Conservation (phyloP, 2,329 filamentous ascomycete species). For the Aspergillus ustus region DNA sequence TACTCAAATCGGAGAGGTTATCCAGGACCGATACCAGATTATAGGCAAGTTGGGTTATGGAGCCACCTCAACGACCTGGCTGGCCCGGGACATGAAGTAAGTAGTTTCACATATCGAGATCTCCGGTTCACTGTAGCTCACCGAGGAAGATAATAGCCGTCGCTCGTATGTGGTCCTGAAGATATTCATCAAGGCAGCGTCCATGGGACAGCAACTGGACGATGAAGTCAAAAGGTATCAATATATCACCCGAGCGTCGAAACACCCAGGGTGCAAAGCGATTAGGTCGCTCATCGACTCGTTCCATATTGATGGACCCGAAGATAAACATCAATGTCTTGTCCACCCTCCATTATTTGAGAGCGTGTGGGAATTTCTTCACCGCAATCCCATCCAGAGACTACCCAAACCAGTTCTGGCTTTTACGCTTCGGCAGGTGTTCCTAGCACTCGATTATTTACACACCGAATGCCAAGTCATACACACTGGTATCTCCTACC, state of each 20-base stretch:
- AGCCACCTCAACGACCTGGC: constrained; percentile 43
- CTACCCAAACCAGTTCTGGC: constrained; percentile 43
- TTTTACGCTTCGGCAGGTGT: constrained; percentile 44
- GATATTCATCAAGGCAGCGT: constrained; percentile 34
- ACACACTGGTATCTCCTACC: constrained; percentile 43
- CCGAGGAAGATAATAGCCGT: constrained; percentile 20
- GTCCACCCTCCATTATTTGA: constrained; percentile 51
- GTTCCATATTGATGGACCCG: constrained; percentile 38
- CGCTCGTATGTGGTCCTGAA: constrained; percentile 38
- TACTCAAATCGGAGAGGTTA: constrained; percentile 34
- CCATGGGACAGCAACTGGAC: constrained; percentile 35
- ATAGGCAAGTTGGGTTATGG: constrained; percentile 45
- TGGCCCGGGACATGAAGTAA: constrained; percentile 41
- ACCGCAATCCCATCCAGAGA: constrained; percentile 45
- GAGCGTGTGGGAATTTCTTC: constrained; percentile 46
- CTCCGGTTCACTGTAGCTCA: background rate
- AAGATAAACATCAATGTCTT: constrained; percentile 41
- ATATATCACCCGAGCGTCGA: constrained; percentile 36
- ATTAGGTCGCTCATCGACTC: constrained; percentile 40
- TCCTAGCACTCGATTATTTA: constrained; percentile 52
- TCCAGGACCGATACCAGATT: constrained; percentile 39
- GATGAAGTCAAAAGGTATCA: constrained; percentile 52
- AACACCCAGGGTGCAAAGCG: constrained; percentile 35
- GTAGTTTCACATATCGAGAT: background rate
- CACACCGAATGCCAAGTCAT: constrained; percentile 53